Evolutionary conservation across 495 filamentous ascomycete genomes (phyloP).

Genomic region (Elasticomyces elasticus): DNA sequence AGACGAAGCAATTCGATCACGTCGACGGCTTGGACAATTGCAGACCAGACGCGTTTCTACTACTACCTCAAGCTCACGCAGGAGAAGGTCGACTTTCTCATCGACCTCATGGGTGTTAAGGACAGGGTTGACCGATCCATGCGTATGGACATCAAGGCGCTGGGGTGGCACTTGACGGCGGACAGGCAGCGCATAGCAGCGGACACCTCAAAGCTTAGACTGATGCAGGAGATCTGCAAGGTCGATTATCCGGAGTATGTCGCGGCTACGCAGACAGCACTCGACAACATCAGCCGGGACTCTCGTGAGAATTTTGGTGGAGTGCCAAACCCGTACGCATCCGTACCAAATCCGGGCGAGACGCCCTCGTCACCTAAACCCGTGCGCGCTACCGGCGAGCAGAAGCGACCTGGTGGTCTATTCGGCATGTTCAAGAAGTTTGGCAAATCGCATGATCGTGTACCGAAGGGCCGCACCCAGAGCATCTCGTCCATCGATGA

Average conservation of each 20-base stretch:
- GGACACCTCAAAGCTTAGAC: conserved; percentile 26
- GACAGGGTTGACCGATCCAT: conserved; percentile 28
- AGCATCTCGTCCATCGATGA: conserved; percentile 2
- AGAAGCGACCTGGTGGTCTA: conserved; percentile 9
- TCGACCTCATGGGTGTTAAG: conserved; percentile 26
- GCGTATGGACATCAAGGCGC: conserved; percentile 26
- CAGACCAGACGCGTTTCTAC: conserved; percentile 21
- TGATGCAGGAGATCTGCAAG: conserved; percentile 23
- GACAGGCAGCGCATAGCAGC: conserved; percentile 8
- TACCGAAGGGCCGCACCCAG: neutral
- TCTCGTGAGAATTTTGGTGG: conserved; percentile 2
- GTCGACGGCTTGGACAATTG: conserved; percentile 25
- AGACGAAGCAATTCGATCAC: conserved; percentile 23
- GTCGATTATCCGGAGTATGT: conserved; percentile 28
- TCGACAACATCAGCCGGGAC: conserved; percentile 16
- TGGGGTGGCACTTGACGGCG: conserved; percentile 28
- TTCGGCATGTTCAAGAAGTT: conserved; percentile 15
- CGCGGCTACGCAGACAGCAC: conserved; percentile 11
- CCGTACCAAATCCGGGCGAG: neutral
- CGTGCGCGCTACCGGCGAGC: neutral
- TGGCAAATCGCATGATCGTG: neutral
- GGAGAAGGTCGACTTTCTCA: conserved; percentile 24
- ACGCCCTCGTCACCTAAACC: neutral
- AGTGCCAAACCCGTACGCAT: neutral
- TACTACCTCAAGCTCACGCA: conserved; percentile 23